Percentiles rank a stretch among this genome's conserved stretches.
Evolutionary conservation across 2,329 filamentous ascomycete genomes (phyloP).

Genomic region (Paramyrothecium sp.): DNA sequence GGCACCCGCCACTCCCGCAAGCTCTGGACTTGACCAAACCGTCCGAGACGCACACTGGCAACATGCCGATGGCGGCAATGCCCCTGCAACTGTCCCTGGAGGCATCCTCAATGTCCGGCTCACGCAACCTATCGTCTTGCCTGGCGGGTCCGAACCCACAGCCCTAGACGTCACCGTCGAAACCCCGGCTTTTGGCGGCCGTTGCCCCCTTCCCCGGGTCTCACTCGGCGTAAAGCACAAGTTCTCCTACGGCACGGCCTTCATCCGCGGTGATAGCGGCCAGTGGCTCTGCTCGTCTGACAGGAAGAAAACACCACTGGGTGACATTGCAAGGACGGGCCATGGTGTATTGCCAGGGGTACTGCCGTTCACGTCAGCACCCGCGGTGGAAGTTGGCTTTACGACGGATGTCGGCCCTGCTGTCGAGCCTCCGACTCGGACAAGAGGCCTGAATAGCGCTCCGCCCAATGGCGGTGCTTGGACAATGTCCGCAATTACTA

Average conservation of each 20-base stretch:
- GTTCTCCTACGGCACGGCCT: conserved; percentile 31
- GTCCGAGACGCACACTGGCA: neutral
- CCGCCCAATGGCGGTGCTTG: conserved; percentile 29
- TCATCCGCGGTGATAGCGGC: conserved; percentile 39
- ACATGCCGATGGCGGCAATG: no score
- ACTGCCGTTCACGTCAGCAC: conserved; percentile 24
- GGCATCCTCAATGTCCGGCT: conserved; percentile 29
- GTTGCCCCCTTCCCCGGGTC: conserved; percentile 20
- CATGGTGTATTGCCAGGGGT: conserved; percentile 25
- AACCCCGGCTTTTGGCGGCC: conserved; percentile 12
- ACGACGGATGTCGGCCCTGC: conserved; percentile 19
- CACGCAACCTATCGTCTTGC: conserved; percentile 28
- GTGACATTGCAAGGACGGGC: conserved; percentile 28
- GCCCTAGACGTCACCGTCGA: conserved; percentile 34
- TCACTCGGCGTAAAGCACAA: conserved; percentile 31
- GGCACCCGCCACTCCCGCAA: conserved; percentile 31
- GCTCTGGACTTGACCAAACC: conserved; percentile 33
- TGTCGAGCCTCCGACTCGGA: conserved; percentile 26
- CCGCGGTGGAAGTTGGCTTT: conserved; percentile 42
- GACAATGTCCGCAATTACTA: conserved; percentile 35
- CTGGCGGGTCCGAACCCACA: conserved; percentile 25
- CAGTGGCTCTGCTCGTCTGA: conserved; percentile 30
- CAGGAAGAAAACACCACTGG: conserved; percentile 28
- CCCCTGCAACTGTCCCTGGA: neutral
- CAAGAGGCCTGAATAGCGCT: conserved; percentile 33